phyloP scores from a whole-genome alignment of 768 basidiomycete species.

The Mycena pura region DNA sequence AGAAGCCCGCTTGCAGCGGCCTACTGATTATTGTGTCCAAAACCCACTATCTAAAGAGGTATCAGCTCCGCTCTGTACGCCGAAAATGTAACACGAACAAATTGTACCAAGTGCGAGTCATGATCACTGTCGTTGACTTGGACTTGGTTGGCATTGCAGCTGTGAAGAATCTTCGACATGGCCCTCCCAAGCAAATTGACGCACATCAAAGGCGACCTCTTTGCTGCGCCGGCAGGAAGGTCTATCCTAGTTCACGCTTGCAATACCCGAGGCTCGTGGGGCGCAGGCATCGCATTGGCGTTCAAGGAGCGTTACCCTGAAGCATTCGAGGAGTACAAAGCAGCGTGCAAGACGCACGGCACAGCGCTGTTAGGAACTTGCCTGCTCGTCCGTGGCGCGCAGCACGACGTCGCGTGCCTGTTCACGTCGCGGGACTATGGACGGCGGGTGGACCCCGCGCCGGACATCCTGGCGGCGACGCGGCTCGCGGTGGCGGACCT shows the following conservation, averaged over 20 bases:
- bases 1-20: no score
- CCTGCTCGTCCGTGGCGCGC: slow-evolving; percentile 41
- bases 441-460: slow-evolving; percentile 42
- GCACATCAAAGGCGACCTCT: slow-evolving; percentile 44
- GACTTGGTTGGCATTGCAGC: no score
- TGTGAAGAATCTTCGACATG: no score
- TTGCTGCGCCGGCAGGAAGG: slow-evolving; percentile 41
- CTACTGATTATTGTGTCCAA: no score
- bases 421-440: slow-evolving; percentile 51
- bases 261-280: slow-evolving; percentile 50
- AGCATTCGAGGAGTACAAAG: slow-evolving; percentile 41
- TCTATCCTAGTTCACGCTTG: slow-evolving; percentile 50
- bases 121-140: no score
- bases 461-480: slow-evolving; percentile 45
- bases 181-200: slow-evolving; percentile 28
- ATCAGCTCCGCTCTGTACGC: no score
- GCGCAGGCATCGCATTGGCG: slow-evolving; percentile 44
- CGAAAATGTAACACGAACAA: no score
- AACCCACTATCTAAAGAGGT: no score
- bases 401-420: slow-evolving; percentile 46
- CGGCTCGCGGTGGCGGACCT: slow-evolving; percentile 41
- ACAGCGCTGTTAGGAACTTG: slow-evolving; percentile 45
- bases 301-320: slow-evolving; percentile 43
- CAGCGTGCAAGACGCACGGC: slow-evolving; percentile 37
- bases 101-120: no score